Evolutionary conservation across 2,329 filamentous ascomycete species (phyloP).

Genomic region (Colletotrichum sublineola): DNA sequence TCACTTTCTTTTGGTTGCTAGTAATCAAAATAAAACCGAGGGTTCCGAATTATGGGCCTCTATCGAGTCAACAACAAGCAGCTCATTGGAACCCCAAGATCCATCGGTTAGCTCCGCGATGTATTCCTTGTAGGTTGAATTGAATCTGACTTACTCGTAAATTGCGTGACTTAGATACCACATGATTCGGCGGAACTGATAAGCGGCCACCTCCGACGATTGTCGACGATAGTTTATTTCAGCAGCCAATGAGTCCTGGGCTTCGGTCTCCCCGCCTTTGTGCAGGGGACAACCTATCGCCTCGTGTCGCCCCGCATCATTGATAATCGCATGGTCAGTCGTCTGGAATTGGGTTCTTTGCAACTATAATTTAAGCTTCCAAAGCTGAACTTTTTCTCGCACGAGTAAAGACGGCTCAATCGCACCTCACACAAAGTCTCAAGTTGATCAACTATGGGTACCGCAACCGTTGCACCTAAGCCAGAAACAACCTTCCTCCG

Average conservation of each 20-base stretch:
- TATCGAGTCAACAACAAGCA: not conserved
- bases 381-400: not conserved
- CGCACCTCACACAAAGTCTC: too few species aligned
- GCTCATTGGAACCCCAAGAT: not conserved
- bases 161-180: not conserved
- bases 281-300: conserved; percentile 5
- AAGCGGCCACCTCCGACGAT: conserved; percentile 25
- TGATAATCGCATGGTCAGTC: not conserved
- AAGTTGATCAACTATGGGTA: not conserved
- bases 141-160: too few species aligned
- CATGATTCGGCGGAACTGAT: too few species aligned
- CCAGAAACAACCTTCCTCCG: conserved; percentile 49
- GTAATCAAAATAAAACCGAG: not conserved
- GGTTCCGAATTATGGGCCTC: not conserved
- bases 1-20: not conserved
- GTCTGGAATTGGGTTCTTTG: not conserved
- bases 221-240: not conserved
- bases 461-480: not conserved
- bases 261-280: not conserved
- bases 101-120: not conserved
- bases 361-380: not conserved
- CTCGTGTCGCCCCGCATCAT: conserved; percentile 8
- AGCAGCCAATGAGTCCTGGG: not conserved
- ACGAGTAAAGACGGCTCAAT: not conserved
- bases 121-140: not conserved